Evolutionary conservation across 139 green algal genomes (phyloP), one percentile per base, ranked within the genome.

Genomic region (Auxenochlorella pyrenoidosa): DNA sequence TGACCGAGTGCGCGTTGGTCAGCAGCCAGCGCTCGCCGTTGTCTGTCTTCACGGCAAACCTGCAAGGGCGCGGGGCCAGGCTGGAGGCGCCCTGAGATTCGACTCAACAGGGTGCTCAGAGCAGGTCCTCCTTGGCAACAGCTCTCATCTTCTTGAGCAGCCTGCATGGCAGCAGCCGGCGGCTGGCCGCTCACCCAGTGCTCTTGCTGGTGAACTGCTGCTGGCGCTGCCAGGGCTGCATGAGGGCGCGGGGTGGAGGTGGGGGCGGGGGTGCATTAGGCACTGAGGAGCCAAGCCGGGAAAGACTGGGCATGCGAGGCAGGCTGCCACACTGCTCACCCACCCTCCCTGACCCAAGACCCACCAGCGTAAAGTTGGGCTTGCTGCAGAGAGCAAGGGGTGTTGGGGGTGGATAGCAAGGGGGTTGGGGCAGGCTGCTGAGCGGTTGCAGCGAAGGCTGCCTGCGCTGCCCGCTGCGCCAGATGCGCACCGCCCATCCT

Each of bases 1-100:
- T 93, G 58, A 98, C 95, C 30, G 79, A 93, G n/a, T 98, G 96
- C 15, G 96, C 96, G 65, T 98, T 98, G 28, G 96, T 98, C n/a
- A 98, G 93, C 24, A 98, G 81, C 80, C 93, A 92, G 24, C 91
- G 90, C 68, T 92, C 34, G 65, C 91, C 90, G 6, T 90, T 51
- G 10, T 70, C 79, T 2, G 54, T 86, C n/a, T 65, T 30, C 28
- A 98, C 95, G 41, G 96, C 93, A 89, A 98, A 98, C 72, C 72
- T 78, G 72, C 72, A 58, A 15, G 47, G 47, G 47, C 8, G 4
- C 10, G 26, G n/a, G n/a, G n/a, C n/a, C n/a, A n/a, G n/a, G n/a
- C n/a, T n/a, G n/a, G n/a, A n/a, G n/a, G n/a, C n/a, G n/a, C n/a
- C n/a, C n/a, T n/a, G n/a, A n/a, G n/a, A n/a, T n/a, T n/a, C n/a